Evolutionary conservation across 768 basidiomycete species (phyloP).

Genomic region (Boletales sp.): DNA sequence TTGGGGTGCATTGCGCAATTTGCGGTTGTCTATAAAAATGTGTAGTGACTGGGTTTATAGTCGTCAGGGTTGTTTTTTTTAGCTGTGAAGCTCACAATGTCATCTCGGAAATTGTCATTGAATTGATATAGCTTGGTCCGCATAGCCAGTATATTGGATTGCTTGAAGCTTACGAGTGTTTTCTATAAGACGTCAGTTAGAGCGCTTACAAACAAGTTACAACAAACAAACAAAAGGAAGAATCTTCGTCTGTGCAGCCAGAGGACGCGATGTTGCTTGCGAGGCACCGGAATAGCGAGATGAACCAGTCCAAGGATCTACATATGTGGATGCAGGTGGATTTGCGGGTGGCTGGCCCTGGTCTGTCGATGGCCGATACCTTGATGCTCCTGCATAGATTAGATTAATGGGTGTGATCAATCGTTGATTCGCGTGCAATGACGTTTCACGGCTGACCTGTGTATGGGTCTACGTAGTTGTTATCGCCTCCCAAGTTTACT

Average conservation of each 20-base stretch:
- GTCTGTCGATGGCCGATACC: constrained; percentile 49
- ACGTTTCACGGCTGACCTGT: constrained; percentile 54
- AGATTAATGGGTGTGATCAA: neutral
- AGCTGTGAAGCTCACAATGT: constrained; percentile 51
- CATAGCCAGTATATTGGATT: constrained; percentile 78
- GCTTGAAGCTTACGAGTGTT: constrained; percentile 74
- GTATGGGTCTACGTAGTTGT: constrained; percentile 79
- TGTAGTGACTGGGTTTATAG: neutral
- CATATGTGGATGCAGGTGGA: constrained; percentile 36
- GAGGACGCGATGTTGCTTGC: constrained; percentile 32
- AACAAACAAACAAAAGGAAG: constrained; percentile 48
- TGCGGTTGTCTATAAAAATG: constrained; percentile 54
- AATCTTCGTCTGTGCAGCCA: constrained; percentile 33
- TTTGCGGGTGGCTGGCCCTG: constrained; percentile 31
- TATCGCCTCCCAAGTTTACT: constrained; percentile 60
- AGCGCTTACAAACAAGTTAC: neutral
- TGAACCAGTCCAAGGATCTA: constrained; percentile 73
- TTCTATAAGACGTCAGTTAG: constrained; percentile 37
- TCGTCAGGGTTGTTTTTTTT: neutral
- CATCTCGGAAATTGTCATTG: constrained; percentile 59
- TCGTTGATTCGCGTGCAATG: neutral
- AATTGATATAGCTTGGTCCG: constrained; percentile 75
- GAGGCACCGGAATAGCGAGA: constrained; percentile 54
- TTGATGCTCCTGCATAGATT: constrained; percentile 49
- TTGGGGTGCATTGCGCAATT: constrained; percentile 68